A percentile compares a stretch with the other conserved stretches of the same genome.
Conservation (phyloP, 148 eudicot species). For the Rhododendron griersonianum region DNA sequence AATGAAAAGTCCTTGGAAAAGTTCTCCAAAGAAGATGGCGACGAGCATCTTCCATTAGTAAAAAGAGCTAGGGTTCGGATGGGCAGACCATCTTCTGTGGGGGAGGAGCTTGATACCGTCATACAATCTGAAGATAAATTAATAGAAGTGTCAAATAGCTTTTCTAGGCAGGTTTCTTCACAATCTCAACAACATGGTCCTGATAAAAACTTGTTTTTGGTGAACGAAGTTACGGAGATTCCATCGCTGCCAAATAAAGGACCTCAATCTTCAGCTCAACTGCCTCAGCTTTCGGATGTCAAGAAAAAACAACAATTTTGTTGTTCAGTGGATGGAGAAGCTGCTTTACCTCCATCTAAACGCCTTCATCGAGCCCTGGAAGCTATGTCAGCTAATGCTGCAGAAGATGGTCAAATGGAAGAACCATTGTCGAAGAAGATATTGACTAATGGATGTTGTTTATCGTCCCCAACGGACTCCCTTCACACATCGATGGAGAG, state of each 20-base stretch:
- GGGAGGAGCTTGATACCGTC: constrained; percentile 38
- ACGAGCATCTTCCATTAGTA: constrained; percentile 85
- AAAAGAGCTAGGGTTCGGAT: constrained; percentile 95
- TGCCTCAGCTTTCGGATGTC: constrained; percentile 33
- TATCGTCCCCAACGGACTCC: constrained; percentile 16
- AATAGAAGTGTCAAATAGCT: constrained; percentile 24
- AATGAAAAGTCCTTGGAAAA: constrained; percentile 28
- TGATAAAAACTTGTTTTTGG: constrained; percentile 19
- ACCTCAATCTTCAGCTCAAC: constrained; percentile 28
- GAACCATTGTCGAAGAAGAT: constrained; percentile 16
- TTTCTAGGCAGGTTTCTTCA: constrained; percentile 13
- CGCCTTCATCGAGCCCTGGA: constrained; percentile 95
- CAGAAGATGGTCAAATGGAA: constrained; percentile 50
- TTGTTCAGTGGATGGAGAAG: constrained; percentile 71
- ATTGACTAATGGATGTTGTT: constrained; percentile 22
- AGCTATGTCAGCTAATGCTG: constrained; percentile 97
- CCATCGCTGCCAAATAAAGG: constrained; percentile 25
- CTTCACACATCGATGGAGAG: constrained; percentile 16
- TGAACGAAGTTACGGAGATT: constrained; percentile 15
- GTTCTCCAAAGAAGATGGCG: constrained; percentile 69
- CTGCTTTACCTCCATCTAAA: constrained; percentile 95
- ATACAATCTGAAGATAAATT: constrained; percentile 36
- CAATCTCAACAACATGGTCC: constrained; percentile 26
- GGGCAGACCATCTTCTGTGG: constrained; percentile 53
- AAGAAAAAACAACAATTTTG: constrained; percentile 36